Conservation (phyloP, 495 filamentous ascomycete species). For the Tuber umbilicatum region DNA sequence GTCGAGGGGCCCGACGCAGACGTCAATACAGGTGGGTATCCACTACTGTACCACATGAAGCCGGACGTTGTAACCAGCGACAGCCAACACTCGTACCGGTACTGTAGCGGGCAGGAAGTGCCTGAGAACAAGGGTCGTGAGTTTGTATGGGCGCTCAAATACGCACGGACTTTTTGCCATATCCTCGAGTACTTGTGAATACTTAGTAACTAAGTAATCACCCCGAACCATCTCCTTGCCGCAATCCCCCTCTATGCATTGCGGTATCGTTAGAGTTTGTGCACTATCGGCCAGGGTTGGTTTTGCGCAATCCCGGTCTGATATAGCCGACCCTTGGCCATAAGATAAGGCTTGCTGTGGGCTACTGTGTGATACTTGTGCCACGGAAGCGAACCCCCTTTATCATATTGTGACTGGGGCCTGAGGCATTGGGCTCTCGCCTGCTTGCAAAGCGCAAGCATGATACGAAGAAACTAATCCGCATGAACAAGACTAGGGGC, state of each 20-base stretch:
- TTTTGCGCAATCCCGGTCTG: neutral
- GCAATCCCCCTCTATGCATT: neutral
- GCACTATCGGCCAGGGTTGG: neutral
- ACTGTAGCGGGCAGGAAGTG: too few species aligned
- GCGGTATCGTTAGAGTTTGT: neutral
- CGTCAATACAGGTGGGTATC: neutral
- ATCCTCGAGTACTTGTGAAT: neutral
- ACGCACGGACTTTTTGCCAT: too few species aligned
- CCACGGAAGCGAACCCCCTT: neutral
- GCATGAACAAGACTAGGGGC: neutral
- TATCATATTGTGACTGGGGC: too few species aligned
- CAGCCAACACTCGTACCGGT: neutral
- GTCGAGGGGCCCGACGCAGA: neutral
- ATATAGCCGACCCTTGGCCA: neutral
- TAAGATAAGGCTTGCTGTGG: neutral
- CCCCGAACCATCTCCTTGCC: neutral
- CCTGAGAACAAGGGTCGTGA: too few species aligned
- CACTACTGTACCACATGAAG: neutral
- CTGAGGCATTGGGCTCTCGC: neutral
- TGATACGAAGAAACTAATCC: neutral
- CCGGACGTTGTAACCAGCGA: neutral
- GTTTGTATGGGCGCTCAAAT: too few species aligned
- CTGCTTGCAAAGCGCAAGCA: neutral
- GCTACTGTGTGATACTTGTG: neutral
- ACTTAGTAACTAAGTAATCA: neutral